Evolutionary conservation across 2,329 filamentous ascomycete genomes (phyloP).

Genomic region (Apiospora saccharicola): DNA sequence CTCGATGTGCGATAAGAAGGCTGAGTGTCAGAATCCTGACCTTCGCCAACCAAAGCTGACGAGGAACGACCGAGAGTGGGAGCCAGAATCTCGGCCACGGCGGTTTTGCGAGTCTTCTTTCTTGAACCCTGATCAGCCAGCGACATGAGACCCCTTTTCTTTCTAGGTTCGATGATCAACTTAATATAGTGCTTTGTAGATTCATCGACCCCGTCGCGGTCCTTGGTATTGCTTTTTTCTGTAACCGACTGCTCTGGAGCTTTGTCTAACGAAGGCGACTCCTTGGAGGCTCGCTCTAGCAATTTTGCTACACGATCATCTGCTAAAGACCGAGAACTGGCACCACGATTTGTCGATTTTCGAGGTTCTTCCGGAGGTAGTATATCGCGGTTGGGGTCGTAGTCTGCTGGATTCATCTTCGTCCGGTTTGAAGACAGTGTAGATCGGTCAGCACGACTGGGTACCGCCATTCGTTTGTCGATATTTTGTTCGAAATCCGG

Average conservation of each 20-base stretch:
- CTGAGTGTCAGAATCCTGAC: neutral
- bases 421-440: neutral
- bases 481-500: neutral
- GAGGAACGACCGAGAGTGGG: neutral
- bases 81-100: neutral
- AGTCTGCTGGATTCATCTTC: neutral
- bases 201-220: neutral
- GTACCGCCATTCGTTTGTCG: neutral
- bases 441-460: neutral
- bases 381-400: neutral
- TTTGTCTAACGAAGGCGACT: neutral
- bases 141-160: conserved; percentile 57
- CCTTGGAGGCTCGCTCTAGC: neutral
- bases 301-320: neutral
- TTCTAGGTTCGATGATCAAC: conserved; percentile 55
- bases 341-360: neutral
- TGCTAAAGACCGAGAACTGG: neutral
- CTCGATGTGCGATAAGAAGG: neutral
- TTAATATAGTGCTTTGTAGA: conserved; percentile 48
- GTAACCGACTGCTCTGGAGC: neutral
- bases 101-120: conserved; percentile 23
- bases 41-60: neutral
- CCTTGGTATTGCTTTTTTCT: neutral
- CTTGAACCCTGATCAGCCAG: conserved; percentile 45
- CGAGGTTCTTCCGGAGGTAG: neutral